phyloP scores from a whole-genome alignment of 169 alveolate genomes.

The Eimeria praecox region DNA sequence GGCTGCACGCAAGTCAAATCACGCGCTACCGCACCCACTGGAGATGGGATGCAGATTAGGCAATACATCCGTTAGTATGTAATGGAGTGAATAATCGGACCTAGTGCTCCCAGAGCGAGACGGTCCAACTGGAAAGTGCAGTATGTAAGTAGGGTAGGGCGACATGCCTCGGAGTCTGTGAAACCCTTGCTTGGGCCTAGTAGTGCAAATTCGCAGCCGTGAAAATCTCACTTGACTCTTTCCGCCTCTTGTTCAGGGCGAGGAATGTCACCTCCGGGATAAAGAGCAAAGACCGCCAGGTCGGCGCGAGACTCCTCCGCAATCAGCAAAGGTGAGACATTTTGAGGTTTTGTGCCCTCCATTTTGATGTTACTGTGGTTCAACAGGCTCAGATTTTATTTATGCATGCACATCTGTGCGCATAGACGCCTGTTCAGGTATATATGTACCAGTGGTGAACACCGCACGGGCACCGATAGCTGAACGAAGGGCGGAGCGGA shows the following conservation, averaged over 20 bases:
- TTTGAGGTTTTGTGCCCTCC: neutral
- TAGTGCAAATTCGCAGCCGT: neutral
- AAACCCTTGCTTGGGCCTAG: neutral
- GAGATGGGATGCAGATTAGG: neutral
- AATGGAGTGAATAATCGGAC: neutral
- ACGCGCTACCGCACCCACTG: neutral
- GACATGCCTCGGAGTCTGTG: neutral
- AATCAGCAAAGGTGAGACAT: neutral
- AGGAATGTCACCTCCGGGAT: constrained; percentile 57
- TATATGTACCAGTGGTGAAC: neutral
- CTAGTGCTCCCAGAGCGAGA: neutral
- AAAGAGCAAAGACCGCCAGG: constrained; percentile 14
- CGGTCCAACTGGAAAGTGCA: neutral
- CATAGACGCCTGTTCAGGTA: neutral
- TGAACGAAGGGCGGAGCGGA: neutral
- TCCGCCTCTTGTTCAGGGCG: constrained; percentile 27
- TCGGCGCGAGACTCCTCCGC: neutral
- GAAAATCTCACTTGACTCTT: neutral
- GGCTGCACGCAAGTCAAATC: neutral
- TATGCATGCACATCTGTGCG: neutral
- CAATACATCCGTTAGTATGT: neutral
- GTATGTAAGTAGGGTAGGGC: neutral
- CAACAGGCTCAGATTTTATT: neutral
- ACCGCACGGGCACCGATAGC: neutral
- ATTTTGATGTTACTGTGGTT: neutral